Evolutionary conservation across 176 grass and related monocot species (phyloP).

Genomic region (maize (Zea mays)): Zm-B73-REFERENCE-NAM-5.0 NC_050097.1:222622501-222623000

Average conservation of each 20-base stretch:
- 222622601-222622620: conserved; percentile 96
- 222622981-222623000: conserved; percentile 58
- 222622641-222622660: conserved; percentile 89
- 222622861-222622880: conserved; percentile 53
- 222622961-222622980: conserved; percentile 29
- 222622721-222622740: conserved; percentile 71
- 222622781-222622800: conserved; percentile 77
- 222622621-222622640: conserved; percentile 90
- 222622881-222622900: background rate
- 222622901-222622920: background rate
- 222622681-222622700: conserved; percentile 95
- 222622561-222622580: conserved; percentile 70
- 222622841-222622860: conserved; percentile 59
- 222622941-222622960: background rate
- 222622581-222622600: conserved; percentile 80
- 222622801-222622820: conserved; percentile 62
- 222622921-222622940: conserved; percentile 17
- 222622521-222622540: background rate
- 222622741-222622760: conserved; percentile 51
- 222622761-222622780: conserved; percentile 79
- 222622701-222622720: conserved; percentile 77
- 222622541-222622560: conserved; percentile 20
- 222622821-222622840: conserved; percentile 80
- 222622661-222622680: conserved; percentile 86
- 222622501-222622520: background rate